phyloP scores from a whole-genome alignment of 2,329 filamentous ascomycete species.

The Periconia sp. region DNA sequence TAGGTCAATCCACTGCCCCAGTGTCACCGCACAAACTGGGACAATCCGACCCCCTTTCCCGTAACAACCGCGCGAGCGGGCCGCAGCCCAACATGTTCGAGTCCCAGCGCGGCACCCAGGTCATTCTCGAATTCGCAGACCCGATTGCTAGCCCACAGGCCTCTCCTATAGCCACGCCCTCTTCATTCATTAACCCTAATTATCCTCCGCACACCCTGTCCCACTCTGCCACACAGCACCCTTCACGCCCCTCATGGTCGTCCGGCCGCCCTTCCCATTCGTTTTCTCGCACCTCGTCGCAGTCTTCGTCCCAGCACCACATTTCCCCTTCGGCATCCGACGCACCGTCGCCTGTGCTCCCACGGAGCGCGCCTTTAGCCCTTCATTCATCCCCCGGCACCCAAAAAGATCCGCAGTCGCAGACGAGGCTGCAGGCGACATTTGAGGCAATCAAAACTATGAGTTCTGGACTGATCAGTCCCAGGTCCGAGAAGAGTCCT shows the following conservation, averaged over 20 bases:
- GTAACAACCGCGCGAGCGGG: no score
- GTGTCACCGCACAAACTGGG: conserved; percentile 12
- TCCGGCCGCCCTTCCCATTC: background rate
- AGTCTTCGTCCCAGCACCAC: no score
- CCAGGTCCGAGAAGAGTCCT: conserved; percentile 10
- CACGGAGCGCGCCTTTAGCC: no score
- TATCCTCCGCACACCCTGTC: background rate
- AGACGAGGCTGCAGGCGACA: conserved; percentile 30
- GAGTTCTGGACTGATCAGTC: conserved; percentile 27
- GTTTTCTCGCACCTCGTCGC: no score
- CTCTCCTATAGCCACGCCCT: background rate
- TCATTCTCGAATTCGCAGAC: conserved; percentile 31
- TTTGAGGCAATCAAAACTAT: conserved; percentile 37
- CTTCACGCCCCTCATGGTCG: background rate
- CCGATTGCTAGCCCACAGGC: conserved; percentile 15
- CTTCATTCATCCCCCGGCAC: no score
- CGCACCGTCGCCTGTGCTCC: no score
- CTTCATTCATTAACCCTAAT: background rate
- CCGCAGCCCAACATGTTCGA: conserved; percentile 20
- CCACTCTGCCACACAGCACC: background rate
- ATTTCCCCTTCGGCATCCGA: no score
- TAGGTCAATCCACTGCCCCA: background rate
- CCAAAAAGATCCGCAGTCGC: no score
- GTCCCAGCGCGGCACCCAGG: conserved; percentile 17
- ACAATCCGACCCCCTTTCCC: background rate